A percentile compares a stretch with the other conserved stretches of the same genome.
Evolutionary conservation across 2,329 filamentous ascomycete genomes (phyloP).

Genomic region (Pyrenophora teres): DNA sequence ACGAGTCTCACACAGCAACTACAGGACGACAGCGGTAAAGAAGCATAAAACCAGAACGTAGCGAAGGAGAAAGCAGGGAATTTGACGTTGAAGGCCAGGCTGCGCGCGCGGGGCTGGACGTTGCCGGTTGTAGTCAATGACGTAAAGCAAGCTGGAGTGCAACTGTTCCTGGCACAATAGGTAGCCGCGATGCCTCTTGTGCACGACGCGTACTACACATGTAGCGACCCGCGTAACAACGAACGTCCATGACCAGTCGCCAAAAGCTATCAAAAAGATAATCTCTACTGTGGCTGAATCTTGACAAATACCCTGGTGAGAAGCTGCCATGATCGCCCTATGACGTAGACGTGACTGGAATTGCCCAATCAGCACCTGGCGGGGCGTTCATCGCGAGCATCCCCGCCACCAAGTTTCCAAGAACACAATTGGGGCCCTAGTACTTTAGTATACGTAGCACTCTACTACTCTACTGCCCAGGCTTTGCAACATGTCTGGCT

Average conservation of each 20-base stretch:
- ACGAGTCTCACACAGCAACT: slow-evolving; percentile 15
- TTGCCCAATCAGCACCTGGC: slow-evolving; percentile 17
- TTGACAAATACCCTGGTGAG: slow-evolving; percentile 9
- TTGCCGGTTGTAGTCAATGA: slow-evolving; percentile 18
- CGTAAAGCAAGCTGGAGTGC: slow-evolving; percentile 14
- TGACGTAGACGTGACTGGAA: slow-evolving; percentile 19
- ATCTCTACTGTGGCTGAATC: slow-evolving; percentile 25
- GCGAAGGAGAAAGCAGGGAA: slow-evolving; percentile 26
- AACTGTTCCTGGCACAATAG: slow-evolving; percentile 8
- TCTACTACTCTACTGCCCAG: not conserved
- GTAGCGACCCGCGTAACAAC: not conserved
- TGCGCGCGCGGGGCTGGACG: slow-evolving; percentile 10
- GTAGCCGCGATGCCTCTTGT: slow-evolving; percentile 18
- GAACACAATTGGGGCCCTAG: not conserved
- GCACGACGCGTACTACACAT: slow-evolving; percentile 5
- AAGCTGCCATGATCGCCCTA: slow-evolving; percentile 12
- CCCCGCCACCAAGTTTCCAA: slow-evolving; percentile 9
- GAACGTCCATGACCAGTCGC: not conserved
- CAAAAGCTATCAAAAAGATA: not conserved
- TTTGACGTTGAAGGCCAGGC: slow-evolving; percentile 6
- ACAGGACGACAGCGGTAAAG: slow-evolving; percentile 3
- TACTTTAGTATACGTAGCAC: not conserved
- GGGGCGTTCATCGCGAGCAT: slow-evolving; percentile 7
- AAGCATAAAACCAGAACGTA: slow-evolving; percentile 1
- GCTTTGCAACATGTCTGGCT: slow-evolving; percentile 44